phyloP scores from a whole-genome alignment of 345 rosid genomes.

The Ricinus communis region DNA sequence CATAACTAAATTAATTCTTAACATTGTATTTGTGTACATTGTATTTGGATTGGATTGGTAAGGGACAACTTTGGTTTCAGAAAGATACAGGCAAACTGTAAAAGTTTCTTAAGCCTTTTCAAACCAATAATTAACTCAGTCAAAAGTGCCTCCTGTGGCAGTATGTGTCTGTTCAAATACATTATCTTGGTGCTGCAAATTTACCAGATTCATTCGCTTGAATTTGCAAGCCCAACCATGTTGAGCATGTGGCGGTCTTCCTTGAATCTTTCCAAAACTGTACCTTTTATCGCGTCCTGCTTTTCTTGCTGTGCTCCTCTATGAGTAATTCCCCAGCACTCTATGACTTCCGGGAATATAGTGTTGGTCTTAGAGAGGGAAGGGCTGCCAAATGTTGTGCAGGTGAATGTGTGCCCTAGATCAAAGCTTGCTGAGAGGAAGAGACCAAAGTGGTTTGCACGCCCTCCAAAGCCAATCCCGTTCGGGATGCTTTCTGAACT shows the following conservation, averaged over 20 bases:
- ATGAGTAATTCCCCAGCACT: conserved; percentile 80
- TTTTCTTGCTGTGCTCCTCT: conserved; percentile 38
- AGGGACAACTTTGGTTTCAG: too few relatives aligned
- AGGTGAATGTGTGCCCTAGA: conserved; percentile 65
- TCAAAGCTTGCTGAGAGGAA: conserved; percentile 80
- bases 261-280: conserved; percentile 70
- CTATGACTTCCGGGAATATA: conserved; percentile 69
- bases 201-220: conserved; percentile 44
- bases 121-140: too few relatives aligned
- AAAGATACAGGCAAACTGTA: too few relatives aligned
- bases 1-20: too few relatives aligned
- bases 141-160: too few relatives aligned
- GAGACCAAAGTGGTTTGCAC: conserved; percentile 69
- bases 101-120: too few relatives aligned
- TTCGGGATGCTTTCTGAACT: conserved; percentile 90
- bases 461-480: conserved; percentile 90
- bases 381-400: conserved; percentile 81
- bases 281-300: conserved; percentile 44
- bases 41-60: too few relatives aligned
- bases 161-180: too few relatives aligned
- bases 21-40: too few relatives aligned
- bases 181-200: too few relatives aligned
- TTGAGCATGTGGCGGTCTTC: conserved; percentile 90
- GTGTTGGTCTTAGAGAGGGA: conserved; percentile 54
- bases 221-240: conserved; percentile 80